Evolutionary conservation across 1,139 yeast species (phyloP).

Genomic region (Kodamaea derodonti): DNA sequence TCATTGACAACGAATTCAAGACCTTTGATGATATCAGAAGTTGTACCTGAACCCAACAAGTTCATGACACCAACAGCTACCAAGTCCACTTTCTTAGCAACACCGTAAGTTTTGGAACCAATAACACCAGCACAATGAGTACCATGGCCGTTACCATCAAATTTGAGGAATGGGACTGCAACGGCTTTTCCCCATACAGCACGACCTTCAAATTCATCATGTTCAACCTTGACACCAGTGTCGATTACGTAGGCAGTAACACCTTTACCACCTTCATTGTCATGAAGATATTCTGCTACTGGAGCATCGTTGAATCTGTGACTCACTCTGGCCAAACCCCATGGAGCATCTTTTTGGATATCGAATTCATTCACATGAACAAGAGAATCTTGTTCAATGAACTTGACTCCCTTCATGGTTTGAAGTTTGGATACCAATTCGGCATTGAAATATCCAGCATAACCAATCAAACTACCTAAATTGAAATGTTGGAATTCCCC

Average conservation of each 20-base stretch:
- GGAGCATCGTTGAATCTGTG: conserved; percentile 20
- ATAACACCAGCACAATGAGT: conserved; percentile 47
- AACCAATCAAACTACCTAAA: conserved; percentile 26
- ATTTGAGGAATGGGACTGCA: conserved; percentile 32
- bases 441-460: conserved; percentile 29
- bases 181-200: conserved; percentile 42
- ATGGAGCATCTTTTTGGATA: conserved; percentile 36
- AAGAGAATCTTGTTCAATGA: conserved; percentile 35
- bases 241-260: conserved; percentile 44
- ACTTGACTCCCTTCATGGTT: conserved; percentile 27
- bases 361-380: conserved; percentile 32
- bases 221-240: conserved; percentile 39
- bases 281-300: conserved; percentile 26
- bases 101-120: conserved; percentile 40
- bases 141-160: conserved; percentile 42
- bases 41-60: conserved; percentile 37
- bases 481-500: neutral
- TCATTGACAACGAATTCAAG: conserved; percentile 39
- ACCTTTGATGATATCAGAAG: conserved; percentile 43
- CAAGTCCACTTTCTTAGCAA: conserved; percentile 39
- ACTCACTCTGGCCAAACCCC: conserved; percentile 40
- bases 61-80: conserved; percentile 44
- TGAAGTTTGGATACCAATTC: conserved; percentile 24
- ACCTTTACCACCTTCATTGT: conserved; percentile 40
- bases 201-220: conserved; percentile 41